Evolutionary conservation across 2,329 filamentous ascomycete genomes (phyloP).

Genomic region (Penicillium sp.): DNA sequence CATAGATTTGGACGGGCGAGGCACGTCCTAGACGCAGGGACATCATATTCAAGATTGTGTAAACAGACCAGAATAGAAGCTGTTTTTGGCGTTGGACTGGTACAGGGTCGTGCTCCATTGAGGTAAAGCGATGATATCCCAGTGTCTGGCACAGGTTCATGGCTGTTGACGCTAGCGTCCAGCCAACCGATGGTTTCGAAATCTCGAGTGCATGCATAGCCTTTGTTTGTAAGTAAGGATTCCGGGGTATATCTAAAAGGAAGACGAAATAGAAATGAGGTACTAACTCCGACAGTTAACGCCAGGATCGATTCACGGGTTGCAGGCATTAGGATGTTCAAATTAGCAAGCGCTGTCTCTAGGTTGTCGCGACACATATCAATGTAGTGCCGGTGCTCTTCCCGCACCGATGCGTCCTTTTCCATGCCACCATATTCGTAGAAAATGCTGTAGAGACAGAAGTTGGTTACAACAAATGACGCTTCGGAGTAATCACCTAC

Average conservation of each 20-base stretch:
- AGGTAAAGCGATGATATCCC: constrained; percentile 53
- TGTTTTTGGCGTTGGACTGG: constrained; percentile 32
- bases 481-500: constrained; percentile 43
- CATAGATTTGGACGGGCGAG: constrained; percentile 58
- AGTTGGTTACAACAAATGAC: constrained; percentile 41
- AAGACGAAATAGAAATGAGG: neutral
- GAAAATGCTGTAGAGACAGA: constrained; percentile 40
- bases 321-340: constrained; percentile 58
- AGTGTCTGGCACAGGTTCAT: constrained; percentile 61
- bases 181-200: constrained; percentile 62
- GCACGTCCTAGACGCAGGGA: constrained; percentile 60
- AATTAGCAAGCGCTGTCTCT: constrained; percentile 45
- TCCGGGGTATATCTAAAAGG: neutral
- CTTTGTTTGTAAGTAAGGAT: constrained; percentile 35
- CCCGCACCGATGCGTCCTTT: constrained; percentile 18
- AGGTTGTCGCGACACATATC: constrained; percentile 45
- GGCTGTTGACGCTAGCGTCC: constrained; percentile 60
- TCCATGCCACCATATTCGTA: constrained; percentile 28
- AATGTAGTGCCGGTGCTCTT: constrained; percentile 31
- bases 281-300: constrained; percentile 56
- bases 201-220: constrained; percentile 62
- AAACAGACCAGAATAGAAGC: constrained; percentile 58
- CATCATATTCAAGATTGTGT: constrained; percentile 59
- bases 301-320: constrained; percentile 58
- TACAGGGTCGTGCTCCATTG: constrained; percentile 27